Base-by-base conservation (phyloP, 2,329 filamentous ascomycete genomes). In the Dactylella cylindrospora region DNA sequence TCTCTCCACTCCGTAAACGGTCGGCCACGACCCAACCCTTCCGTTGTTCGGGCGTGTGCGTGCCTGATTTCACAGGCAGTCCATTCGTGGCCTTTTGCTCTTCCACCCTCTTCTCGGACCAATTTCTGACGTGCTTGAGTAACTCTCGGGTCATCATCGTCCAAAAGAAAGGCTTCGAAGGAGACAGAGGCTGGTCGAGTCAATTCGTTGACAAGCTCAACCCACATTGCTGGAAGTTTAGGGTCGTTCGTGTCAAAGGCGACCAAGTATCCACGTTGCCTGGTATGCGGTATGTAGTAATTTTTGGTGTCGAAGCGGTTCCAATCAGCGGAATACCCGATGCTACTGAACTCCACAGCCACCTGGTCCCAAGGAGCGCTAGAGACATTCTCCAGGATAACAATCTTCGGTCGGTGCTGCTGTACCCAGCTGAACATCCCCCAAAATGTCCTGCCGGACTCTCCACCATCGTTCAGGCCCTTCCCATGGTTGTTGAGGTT, bases 201-300 rank as follows among this genome's bases (percentile, higher is more conserved):
- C 43, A 85, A 75, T 0, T 68, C 45, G 0, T 61, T 54, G 71
- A 86, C 76, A 0, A 75, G 64, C 0, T 68, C 38, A 2, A 70
- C 64, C 80, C 82, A 84, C 57, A 66, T 65, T 2, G 62, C 45
- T 22, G 68, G 67, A n/a, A 74, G 73, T 17, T 26, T 8, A 6
- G 66, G 40, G 1, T 70, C 64, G 23, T 74, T 43, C 9, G 71
- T 72, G 52, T 80, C 74, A n/a, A 84, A 69, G 10, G 78, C 80
- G 23, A 85, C 68, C 65, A 84, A 74, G 67, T 86, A 86, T 1
- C 78, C 79, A 26, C 84, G 76, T 32, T 74, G 72, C 1, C 84
- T 76, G 0, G 84, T 88, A 49, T 91, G 87, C 0, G 88, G 88
- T 0, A 90, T 72, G 57, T 88, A 87, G 67, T 79, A 89, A 2